These are phyloP conservation scores for Chalciporus sphaerocephalus DNA, from an alignment of 768 basidiomycete genomes.

Conservation along the genomic window DNA sequence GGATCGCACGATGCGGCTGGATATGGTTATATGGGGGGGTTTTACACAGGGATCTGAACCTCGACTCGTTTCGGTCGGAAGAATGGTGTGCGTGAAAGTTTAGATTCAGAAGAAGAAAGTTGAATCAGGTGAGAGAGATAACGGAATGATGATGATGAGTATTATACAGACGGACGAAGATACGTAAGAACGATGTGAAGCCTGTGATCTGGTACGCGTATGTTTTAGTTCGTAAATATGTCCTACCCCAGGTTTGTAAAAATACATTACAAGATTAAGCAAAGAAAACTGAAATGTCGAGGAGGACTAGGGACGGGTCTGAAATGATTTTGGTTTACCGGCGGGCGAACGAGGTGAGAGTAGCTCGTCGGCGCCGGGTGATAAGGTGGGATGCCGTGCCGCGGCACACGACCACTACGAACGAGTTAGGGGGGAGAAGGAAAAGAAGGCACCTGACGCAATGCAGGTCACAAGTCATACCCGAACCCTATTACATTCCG, in stretches of 20 bases:
- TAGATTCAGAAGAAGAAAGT: background rate
- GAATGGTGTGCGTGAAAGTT: no score
- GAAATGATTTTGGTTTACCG: background rate
- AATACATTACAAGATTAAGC: background rate
- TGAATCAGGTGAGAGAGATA: background rate
- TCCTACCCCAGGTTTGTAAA: slow-evolving; percentile 1
- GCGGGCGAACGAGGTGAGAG: slow-evolving; percentile 2
- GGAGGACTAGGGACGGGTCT: background rate
- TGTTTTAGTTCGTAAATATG: background rate
- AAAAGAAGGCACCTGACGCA: slow-evolving; percentile 1
- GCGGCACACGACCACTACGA: background rate
- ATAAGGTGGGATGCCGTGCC: slow-evolving; percentile 11
- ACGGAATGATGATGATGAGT: background rate
- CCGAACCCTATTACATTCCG: background rate
- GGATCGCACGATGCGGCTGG: background rate
- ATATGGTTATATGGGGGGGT: slow-evolving; percentile 2
- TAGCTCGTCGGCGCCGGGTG: background rate
- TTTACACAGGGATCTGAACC: background rate
- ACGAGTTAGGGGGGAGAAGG: background rate
- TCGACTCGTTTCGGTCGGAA: no score
- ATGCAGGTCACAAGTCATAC: background rate
- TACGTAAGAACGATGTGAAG: no score
- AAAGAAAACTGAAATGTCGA: background rate
- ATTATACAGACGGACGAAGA: no score
- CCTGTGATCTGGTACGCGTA: background rate